Base-by-base conservation (phyloP, 257 asterid genomes). In the Nicotiana obtusifolia region DNA sequence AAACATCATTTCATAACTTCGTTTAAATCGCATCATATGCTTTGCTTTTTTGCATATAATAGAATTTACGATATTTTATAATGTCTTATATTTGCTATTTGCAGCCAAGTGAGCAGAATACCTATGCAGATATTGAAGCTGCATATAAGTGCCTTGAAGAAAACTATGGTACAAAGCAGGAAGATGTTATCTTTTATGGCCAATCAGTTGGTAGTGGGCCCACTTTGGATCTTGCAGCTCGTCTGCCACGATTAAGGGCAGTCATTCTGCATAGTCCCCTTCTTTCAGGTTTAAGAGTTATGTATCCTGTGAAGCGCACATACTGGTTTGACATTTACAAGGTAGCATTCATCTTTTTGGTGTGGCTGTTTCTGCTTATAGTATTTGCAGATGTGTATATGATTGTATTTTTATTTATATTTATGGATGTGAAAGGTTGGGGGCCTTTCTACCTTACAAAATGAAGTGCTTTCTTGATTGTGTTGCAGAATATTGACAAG, bases 401-500 rank as follows among this genome's bases (percentile, higher is more conserved):
- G 61, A 49, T 77, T 81, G 20, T 60, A 68, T 49, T 61, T 81
- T 17, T 60, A 68, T 49, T 61, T 37, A 15, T 47, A 22, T 68
- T 16, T 75, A 75, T 75, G 80, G 31, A 22, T 75, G n/a, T 24
- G 31, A 31, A 35, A 44, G 28, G 33, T 77, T 82, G n/a, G 22
- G 13, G 41, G 77, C 68, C 30, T 60, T 82, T 26, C 22, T 49
- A 61, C 20, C 22, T 65, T 10, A 5, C 76, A 14, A 53, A 77
- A 37, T 81, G 83, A 77, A 83, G 62, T 57, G 79, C 10, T 24
- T 31, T 60, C 47, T 64, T 64, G 52, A 4, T 68, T 66, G 4
- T 91, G 84, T 64, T 90, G 92, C 97, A 95, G 98, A 95, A 95
- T 80, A 81, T 87, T 41, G 89, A 87, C 79, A 87, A 87, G 83